Base-by-base conservation (phyloP, 2,329 filamentous ascomycete genomes). In the Aspergillus fijiensis region DNA sequence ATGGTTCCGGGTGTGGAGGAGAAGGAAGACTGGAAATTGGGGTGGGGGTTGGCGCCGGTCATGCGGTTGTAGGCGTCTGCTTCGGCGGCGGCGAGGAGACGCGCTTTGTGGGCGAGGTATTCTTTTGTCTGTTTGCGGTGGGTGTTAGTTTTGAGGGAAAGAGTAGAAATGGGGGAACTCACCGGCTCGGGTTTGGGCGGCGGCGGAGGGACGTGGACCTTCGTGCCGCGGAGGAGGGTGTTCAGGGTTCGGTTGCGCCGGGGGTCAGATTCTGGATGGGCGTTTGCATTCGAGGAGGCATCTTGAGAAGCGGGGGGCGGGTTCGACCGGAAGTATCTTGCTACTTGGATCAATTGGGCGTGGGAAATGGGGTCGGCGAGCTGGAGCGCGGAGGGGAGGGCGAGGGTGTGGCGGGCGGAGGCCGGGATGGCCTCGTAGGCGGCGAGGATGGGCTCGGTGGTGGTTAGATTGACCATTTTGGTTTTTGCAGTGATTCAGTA, bases 71-170 rank as follows among this genome's bases (percentile, higher is more conserved):
- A 99, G 55, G 86, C 84, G 62, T 89, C 86, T 65, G 87, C 85
- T 80, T 98, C 93, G 78, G 94, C 89, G 69, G 95, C 88, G 61
- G 84, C 86, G 63, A 92, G 91, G 21, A 99, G 86, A 16, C 89
- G 87, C 25, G 87, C 87, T 92, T 98, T 98, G 1, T 96, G 81
- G 6, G 88, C 89, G 74, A 91, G 90, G 79, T 94, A 98, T 77
- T 96, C 89, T n/a, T 27, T 51, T 16, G 11, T 47, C 4, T 51
- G 42, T 25, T 25, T 2, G 33, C 2, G 57, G 51, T 23, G 42
- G n/a, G 11, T 1, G 23, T 23, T 5, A 27, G 11, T 14, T 11
- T 12, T 45, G 19, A 11, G 35, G 47, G 51, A 4, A 51, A 48
- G 21, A 16, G 21, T 35, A 42, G 33, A 4, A 79, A 5, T 6